Percentiles rank a stretch among this genome's conserved stretches.
Evolutionary conservation across 2,329 filamentous ascomycete species (phyloP).

Genomic region (Botrytis aclada): DNA sequence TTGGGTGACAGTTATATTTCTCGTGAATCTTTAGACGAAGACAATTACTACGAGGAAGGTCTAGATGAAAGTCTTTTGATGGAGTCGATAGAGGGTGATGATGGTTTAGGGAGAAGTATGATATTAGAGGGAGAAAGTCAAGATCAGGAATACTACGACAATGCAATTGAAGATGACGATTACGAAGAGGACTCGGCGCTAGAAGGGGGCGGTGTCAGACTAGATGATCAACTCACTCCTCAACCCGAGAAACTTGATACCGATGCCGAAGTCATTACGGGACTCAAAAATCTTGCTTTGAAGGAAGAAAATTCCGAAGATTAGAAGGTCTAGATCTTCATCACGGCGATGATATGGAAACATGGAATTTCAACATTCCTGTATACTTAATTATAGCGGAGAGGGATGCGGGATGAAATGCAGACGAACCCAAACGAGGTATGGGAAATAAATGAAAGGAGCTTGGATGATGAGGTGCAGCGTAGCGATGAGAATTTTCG

Average conservation of each 20-base stretch:
- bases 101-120: conserved; percentile 28
- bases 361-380: not conserved
- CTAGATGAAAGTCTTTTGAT: conserved; percentile 33
- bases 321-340: conserved; percentile 24
- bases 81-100: conserved; percentile 31
- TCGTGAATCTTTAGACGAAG: conserved; percentile 46
- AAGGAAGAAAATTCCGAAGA: conserved; percentile 39
- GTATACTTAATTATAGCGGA: not conserved
- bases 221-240: not conserved
- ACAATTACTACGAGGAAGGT: conserved; percentile 41
- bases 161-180: conserved; percentile 21
- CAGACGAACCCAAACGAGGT: not conserved
- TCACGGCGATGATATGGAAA: not conserved
- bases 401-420: not conserved
- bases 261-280: conserved; percentile 57
- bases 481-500: not conserved
- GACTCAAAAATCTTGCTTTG: conserved; percentile 52
- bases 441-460: not conserved
- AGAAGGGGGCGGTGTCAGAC: not conserved
- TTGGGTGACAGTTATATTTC: conserved; percentile 57
- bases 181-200: conserved; percentile 2
- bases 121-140: conserved; percentile 38
- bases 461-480: not conserved
- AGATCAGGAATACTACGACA: conserved; percentile 8
- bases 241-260: conserved; percentile 43